These are phyloP conservation scores for Fusarium xylarioides DNA, from an alignment of 2,329 filamentous ascomycete species.

Conservation along the genomic window DNA sequence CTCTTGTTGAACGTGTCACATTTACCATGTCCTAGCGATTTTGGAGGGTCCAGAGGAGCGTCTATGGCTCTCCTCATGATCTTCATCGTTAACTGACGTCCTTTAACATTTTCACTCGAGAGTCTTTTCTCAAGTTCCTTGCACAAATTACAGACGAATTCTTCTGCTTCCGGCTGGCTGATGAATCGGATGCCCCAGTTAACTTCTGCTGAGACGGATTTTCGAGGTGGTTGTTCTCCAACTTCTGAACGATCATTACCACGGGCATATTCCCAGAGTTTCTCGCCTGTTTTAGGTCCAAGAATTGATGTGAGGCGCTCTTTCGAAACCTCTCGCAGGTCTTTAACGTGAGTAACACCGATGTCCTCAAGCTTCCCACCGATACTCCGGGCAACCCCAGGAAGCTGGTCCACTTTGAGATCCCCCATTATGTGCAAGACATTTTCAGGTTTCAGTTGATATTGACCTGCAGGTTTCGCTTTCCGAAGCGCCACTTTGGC, in stretches of 20 bases:
- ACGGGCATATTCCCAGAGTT: constrained; percentile 87
- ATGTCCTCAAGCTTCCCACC: constrained; percentile 88
- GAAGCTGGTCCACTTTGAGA: constrained; percentile 81
- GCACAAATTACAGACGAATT: constrained; percentile 86
- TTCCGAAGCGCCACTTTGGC: constrained; percentile 91
- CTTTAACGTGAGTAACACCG: constrained; percentile 82
- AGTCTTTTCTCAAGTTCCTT: constrained; percentile 85
- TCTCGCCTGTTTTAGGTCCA: constrained; percentile 92
- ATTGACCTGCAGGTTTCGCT: constrained; percentile 94
- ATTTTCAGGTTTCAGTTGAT: constrained; percentile 84
- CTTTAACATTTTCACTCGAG: constrained; percentile 84
- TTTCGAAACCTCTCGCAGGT: constrained; percentile 79
- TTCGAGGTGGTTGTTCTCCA: constrained; percentile 84
- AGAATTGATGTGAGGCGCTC: constrained; percentile 78
- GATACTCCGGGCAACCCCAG: constrained; percentile 92
- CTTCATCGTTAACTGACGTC: constrained; percentile 89
- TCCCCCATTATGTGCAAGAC: constrained; percentile 79
- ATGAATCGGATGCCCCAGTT: constrained; percentile 98
- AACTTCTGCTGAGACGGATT: constrained; percentile 96
- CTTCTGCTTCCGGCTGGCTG: constrained; percentile 89
- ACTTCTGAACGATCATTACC: constrained; percentile 89
- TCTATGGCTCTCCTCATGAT: constrained; percentile 89
- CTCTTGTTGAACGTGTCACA: constrained; percentile 97
- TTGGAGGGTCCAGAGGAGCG: constrained; percentile 89
- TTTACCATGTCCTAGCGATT: constrained; percentile 93